Evolutionary conservation across 495 filamentous ascomycete species (phyloP).

Genomic region (Penicillium cosmopolitanum): DNA sequence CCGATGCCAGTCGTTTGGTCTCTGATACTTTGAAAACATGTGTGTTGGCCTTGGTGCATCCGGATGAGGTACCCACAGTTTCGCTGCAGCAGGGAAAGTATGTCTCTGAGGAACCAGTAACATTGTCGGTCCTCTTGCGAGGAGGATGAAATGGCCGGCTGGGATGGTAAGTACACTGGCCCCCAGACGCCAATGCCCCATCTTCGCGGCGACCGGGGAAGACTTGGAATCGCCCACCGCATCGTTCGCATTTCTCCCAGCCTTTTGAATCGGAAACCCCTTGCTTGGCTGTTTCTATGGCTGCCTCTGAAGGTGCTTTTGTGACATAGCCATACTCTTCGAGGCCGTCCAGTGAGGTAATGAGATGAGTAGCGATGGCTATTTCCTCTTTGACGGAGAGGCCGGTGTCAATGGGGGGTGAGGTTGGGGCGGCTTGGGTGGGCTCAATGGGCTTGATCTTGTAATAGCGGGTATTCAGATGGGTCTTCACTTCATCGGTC

Average conservation of each 20-base stretch:
- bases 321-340: conserved; percentile 75
- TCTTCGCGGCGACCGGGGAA: conserved; percentile 87
- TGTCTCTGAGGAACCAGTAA: conserved; percentile 51
- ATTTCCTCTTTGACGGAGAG: conserved; percentile 70
- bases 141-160: conserved; percentile 62
- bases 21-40: conserved; percentile 91
- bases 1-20: conserved; percentile 70
- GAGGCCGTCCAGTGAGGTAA: conserved; percentile 62
- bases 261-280: conserved; percentile 68
- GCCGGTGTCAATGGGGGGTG: conserved; percentile 62
- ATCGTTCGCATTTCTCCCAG: conserved; percentile 90
- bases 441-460: conserved; percentile 35
- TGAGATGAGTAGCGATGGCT: conserved; percentile 58
- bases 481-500: conserved; percentile 49
- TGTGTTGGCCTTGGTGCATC: conserved; percentile 67
- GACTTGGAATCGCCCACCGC: conserved; percentile 82
- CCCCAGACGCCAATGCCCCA: conserved; percentile 76
- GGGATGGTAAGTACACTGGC: conserved; percentile 77
- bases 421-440: conserved; percentile 20
- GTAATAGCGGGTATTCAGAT: conserved; percentile 49
- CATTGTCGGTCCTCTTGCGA: conserved; percentile 48
- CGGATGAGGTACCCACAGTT: conserved; percentile 65
- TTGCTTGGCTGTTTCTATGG: conserved; percentile 63
- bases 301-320: conserved; percentile 58
- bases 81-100: conserved; percentile 80